Conservation (phyloP, 2,329 filamentous ascomycete genomes). For the Penicillium paneum region DNA sequence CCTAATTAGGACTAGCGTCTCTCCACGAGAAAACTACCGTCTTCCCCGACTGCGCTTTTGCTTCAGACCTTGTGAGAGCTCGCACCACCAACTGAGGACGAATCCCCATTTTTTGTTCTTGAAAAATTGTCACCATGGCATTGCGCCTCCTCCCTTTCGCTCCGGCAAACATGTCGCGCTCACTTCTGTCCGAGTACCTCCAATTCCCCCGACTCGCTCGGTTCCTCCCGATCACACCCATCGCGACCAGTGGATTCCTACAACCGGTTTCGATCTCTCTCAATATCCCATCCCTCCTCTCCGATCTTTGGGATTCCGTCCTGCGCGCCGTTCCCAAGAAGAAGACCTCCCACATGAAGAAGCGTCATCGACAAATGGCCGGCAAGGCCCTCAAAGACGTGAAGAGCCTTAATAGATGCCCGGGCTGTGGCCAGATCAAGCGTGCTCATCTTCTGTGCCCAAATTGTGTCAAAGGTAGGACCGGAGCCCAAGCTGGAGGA, state of each 20-base stretch:
- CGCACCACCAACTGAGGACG: neutral
- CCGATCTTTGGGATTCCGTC: constrained; percentile 87
- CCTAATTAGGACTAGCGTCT: constrained; percentile 31
- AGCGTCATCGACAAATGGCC: constrained; percentile 87
- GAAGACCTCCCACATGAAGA: constrained; percentile 96
- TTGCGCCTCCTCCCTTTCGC: constrained; percentile 24
- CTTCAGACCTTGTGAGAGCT: constrained; percentile 10
- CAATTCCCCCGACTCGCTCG: constrained; percentile 27
- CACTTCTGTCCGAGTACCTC: constrained; percentile 23
- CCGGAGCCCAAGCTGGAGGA: neutral
- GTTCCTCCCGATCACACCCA: constrained; percentile 41
- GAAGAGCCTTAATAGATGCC: constrained; percentile 80
- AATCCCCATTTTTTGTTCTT: neutral
- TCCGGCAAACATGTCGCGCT: constrained; percentile 12
- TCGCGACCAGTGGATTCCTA: constrained; percentile 56
- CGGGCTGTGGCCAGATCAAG: constrained; percentile 83
- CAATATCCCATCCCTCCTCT: constrained; percentile 66
- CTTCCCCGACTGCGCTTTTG: neutral
- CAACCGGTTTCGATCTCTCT: constrained; percentile 59
- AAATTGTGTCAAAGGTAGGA: constrained; percentile 74
- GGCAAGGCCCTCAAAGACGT: constrained; percentile 94
- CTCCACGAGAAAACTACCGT: constrained; percentile 19
- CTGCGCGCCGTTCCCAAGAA: constrained; percentile 95
- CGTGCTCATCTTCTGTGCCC: constrained; percentile 85
- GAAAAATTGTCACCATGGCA: constrained; percentile 24